Percentiles rank a stretch among this genome's conserved stretches.
Conservation (phyloP, 2,329 filamentous ascomycete genomes). For the Talaromyces funiculosus region DNA sequence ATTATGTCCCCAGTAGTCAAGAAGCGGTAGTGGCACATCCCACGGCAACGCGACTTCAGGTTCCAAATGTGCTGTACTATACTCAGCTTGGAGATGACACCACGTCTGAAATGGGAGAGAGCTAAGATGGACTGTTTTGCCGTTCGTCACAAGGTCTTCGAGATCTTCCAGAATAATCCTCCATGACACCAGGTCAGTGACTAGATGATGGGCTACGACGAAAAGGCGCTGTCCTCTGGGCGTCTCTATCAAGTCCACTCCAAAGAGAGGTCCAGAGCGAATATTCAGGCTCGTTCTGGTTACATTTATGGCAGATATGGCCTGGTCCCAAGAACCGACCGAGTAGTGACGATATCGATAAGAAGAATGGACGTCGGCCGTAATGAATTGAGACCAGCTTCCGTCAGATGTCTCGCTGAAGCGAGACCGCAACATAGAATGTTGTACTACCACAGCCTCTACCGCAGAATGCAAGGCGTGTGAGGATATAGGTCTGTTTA, state of each 20-base stretch:
- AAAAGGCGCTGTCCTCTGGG: background rate
- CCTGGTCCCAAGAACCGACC: background rate
- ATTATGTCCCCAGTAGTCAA: background rate
- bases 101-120: background rate
- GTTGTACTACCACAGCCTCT: background rate
- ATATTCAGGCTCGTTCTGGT: background rate
- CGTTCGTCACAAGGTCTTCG: background rate
- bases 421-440: background rate
- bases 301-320: background rate
- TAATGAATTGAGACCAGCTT: background rate
- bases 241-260: background rate
- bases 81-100: background rate
- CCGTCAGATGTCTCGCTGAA: background rate
- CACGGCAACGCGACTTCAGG: background rate
- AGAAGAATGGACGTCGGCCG: background rate
- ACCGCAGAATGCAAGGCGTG: background rate
- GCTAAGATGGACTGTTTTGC: background rate
- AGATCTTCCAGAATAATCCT: conserved; percentile 11
- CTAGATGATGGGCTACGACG: conserved; percentile 1
- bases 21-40: background rate
- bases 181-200: conserved; percentile 10
- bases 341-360: background rate
- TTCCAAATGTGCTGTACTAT: background rate
- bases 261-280: background rate
- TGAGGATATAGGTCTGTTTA: background rate